Evolutionary conservation across 78 protist species (phyloP), one percentile per base, ranked within the genome.

Genomic region (Acrasis kona): DNA sequence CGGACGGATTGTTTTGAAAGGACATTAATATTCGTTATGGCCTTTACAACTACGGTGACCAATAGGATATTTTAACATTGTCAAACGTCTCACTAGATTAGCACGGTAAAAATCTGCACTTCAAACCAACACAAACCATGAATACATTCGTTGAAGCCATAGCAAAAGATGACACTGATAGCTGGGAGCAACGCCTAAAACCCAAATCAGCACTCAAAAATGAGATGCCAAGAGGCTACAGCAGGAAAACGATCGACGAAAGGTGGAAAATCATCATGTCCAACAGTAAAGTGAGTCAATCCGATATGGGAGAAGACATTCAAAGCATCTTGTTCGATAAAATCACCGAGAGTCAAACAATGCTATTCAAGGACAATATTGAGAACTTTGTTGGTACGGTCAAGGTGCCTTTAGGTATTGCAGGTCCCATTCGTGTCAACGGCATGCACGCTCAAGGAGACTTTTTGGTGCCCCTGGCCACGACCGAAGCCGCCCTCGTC

Each of bases 401-500:
- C 10, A 88, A 87, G 32, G 71, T 92, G 1, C 96, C 96, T 3
- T 83, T 92, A 12, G 92, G 93, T 28, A 9, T 83, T 36, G 91
- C 87, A 0, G 95, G 94, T 1, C 97, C 97, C 27, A 36, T 90
- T 32, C 30, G 68, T 8, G 9, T 93, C 39, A 70, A 93, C 58
- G 88, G 86, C 7, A 31, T 8, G 31, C 19, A n/a, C 19, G 61
- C 61, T 50, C 61, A 50, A 50, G 61, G 61, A 50, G 7, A 28
- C 28, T 5, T 9, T 28, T 27, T 28, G 9, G 39, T 93, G 2
- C 97, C 97, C 40, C 50, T 93, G 87, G 92, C 97, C 10, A 93
- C 97, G 37, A 86, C 92, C n/a, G 97, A 93, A 70, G 97, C 93
- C 41, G 19, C 77, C 28, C 81, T 93, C 19, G 77, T 93, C 8